A percentile compares a stretch with the other conserved stretches of the same genome.
phyloP scores from a whole-genome alignment of 352 stramenopile genomes.

The Thraustotheca clavata region DNA sequence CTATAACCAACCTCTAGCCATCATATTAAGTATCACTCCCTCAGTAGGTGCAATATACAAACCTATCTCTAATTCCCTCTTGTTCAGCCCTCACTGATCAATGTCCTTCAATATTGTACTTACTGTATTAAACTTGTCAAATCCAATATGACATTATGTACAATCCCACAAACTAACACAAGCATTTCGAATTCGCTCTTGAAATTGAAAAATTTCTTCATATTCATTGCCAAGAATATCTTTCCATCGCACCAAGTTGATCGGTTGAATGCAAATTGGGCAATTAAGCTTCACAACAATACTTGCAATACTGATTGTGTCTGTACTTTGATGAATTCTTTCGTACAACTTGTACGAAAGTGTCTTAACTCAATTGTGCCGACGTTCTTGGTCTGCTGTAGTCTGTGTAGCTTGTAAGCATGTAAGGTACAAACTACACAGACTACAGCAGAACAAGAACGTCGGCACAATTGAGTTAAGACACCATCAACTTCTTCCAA shows the following conservation, averaged over 20 bases:
- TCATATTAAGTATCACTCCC: too few species aligned
- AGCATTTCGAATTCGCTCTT: not conserved
- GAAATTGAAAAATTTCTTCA: not conserved
- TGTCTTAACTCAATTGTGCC: not conserved
- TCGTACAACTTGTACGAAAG: too few species aligned
- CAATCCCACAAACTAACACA: too few species aligned
- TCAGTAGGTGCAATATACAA: too few species aligned
- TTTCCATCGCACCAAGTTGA: not conserved
- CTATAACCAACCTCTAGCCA: too few species aligned
- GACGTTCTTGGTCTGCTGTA: not conserved
- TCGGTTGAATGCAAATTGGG: constrained; percentile 9
- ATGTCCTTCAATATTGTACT: too few species aligned
- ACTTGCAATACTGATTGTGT: not conserved
- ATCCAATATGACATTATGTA: too few species aligned
- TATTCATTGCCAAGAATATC: not conserved
- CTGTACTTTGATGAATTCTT: not conserved
- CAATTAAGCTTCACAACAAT: constrained; percentile 6
- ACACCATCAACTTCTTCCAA: not conserved
- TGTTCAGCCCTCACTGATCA: too few species aligned
- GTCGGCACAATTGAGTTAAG: not conserved
- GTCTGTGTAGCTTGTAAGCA: not conserved
- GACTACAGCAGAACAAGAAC: not conserved
- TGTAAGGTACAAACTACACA: not conserved
- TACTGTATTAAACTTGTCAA: too few species aligned
- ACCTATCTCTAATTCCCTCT: too few species aligned